phyloP scores from a whole-genome alignment of 106 monocot species.

The Dendrobium catenatum region DNA sequence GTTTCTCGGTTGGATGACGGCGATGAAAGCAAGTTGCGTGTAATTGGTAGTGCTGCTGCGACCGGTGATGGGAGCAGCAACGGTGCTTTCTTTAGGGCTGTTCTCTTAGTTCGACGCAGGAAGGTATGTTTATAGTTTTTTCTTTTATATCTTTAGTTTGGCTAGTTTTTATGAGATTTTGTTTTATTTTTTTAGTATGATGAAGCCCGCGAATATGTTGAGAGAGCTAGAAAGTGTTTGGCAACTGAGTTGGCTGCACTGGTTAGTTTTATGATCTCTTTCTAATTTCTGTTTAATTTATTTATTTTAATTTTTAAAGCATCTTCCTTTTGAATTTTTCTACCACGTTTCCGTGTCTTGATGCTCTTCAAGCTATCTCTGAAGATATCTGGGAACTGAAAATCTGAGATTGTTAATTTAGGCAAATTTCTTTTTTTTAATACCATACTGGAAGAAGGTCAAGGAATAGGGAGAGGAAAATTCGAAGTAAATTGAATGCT shows the following conservation, averaged over 20 bases:
- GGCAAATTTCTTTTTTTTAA: neutral
- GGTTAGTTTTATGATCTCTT: conserved; percentile 33
- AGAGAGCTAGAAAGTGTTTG: conserved; percentile 91
- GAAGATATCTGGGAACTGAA: neutral
- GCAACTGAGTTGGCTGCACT: conserved; percentile 94
- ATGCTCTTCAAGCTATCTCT: neutral
- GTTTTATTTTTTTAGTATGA: conserved; percentile 52
- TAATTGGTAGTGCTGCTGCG: conserved; percentile 56
- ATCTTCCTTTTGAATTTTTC: neutral
- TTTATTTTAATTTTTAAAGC: neutral
- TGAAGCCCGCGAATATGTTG: conserved; percentile 85
- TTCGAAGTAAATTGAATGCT: too few species aligned
- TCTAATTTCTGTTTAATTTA: neutral
- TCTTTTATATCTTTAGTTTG: neutral
- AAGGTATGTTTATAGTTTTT: conserved; percentile 37
- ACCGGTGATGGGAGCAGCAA: conserved; percentile 98
- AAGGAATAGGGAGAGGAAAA: neutral
- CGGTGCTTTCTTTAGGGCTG: conserved; percentile 95
- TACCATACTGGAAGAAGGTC: neutral
- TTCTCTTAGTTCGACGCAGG: conserved; percentile 74
- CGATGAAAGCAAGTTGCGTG: conserved; percentile 78
- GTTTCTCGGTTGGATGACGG: conserved; percentile 92
- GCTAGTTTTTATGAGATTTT: conserved; percentile 5
- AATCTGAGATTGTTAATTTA: neutral
- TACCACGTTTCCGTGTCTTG: neutral